phyloP scores from a whole-genome alignment of 306 rosid species.

The Gastrolobium bilobum region DNA sequence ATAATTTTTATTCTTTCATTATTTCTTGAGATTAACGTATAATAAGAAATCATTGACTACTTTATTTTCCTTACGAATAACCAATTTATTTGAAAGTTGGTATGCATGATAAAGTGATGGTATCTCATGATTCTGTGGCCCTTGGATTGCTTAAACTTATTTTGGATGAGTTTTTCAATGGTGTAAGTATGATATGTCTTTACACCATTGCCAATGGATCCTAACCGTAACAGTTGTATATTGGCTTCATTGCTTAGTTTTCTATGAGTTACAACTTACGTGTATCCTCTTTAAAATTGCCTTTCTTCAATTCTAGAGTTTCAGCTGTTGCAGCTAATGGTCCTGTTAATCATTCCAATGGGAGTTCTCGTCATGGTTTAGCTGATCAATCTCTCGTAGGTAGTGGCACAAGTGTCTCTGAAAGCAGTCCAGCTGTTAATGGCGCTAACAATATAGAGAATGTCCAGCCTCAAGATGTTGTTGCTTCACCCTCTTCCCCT shows the following conservation, averaged over 20 bases:
- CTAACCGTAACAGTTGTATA: not conserved
- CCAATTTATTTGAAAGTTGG: not conserved
- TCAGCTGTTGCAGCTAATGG: conserved; percentile 59
- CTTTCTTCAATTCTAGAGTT: conserved; percentile 54
- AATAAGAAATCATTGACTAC: not conserved
- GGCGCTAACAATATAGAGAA: conserved; percentile 50
- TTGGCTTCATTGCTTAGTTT: not conserved
- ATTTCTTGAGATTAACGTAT: not conserved
- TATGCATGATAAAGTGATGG: not conserved
- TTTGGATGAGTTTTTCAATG: not conserved
- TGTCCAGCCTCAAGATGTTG: conserved; percentile 54
- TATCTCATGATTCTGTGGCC: not conserved
- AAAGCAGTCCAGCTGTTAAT: conserved; percentile 51
- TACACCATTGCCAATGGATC: not conserved
- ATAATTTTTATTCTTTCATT: not conserved
- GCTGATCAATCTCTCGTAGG: conserved; percentile 50
- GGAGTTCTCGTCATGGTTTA: conserved; percentile 51
- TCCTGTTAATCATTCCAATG: conserved; percentile 63
- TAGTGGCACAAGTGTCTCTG: conserved; percentile 39
- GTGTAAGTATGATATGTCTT: not conserved
- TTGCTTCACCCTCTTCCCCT: conserved; percentile 53
- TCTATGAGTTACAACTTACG: not conserved
- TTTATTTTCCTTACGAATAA: not conserved
- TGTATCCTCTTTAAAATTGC: conserved; percentile 5
- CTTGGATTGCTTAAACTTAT: not conserved